Conservation (phyloP, 2,329 filamentous ascomycete genomes). For the Clonostachys sp. region DNA sequence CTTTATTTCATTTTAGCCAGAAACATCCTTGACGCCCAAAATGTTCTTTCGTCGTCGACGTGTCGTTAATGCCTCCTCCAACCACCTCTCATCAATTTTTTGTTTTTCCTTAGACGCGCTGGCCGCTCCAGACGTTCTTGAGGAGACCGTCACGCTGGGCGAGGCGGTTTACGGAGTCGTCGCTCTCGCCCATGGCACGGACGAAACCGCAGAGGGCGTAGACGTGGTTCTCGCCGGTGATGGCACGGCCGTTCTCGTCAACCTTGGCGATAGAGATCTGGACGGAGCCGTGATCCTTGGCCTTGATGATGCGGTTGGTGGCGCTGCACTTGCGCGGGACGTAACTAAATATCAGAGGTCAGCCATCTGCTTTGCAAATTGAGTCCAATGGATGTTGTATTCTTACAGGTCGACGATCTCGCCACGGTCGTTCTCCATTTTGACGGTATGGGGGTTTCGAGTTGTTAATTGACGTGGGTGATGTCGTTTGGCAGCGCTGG, state of each 20-base stretch:
- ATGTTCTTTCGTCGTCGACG: background rate
- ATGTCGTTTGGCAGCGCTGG: conserved; percentile 3
- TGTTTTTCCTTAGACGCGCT: conserved; percentile 26
- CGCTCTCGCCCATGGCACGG: conserved; percentile 94
- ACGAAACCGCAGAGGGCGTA: conserved; percentile 98
- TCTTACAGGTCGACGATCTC: conserved; percentile 98
- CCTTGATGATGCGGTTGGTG: conserved; percentile 99
- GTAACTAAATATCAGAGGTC: conserved; percentile 56
- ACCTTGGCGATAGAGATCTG: conserved; percentile 98
- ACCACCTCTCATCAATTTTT: background rate
- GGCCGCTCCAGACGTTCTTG: conserved; percentile 92
- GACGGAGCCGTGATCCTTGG: conserved; percentile 98
- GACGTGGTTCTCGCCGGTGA: conserved; percentile 93
- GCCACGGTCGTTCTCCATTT: conserved; percentile 99
- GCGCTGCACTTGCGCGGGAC: conserved; percentile 98
- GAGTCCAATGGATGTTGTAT: background rate
- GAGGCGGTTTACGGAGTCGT: conserved; percentile 93
- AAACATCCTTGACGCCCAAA: background rate
- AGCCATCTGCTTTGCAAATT: background rate
- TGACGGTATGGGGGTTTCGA: conserved; percentile 38
- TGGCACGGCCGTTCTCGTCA: conserved; percentile 93
- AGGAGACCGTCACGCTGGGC: conserved; percentile 93
- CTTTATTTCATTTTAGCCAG: conserved; percentile 5
- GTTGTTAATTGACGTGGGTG: conserved; percentile 10
- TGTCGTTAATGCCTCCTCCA: conserved; percentile 1